Conservation (phyloP, 495 filamentous ascomycete genomes). For the Podospora bellae-mahoneyi region DNA sequence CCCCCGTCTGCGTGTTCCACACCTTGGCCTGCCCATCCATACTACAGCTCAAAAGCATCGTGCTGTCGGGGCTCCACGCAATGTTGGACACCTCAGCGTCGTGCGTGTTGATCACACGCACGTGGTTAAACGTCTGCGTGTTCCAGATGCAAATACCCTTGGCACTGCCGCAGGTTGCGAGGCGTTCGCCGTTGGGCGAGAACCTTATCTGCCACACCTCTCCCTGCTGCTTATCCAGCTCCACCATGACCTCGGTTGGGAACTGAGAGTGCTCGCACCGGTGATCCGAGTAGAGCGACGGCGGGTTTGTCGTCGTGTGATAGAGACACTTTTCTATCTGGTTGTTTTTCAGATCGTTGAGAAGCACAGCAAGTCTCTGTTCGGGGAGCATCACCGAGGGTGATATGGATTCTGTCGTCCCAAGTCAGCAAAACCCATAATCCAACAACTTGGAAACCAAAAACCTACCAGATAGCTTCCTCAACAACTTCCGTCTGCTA, state of each 20-base stretch:
- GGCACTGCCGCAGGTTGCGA: constrained; percentile 80
- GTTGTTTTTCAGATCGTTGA: constrained; percentile 74
- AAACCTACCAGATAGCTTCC: constrained; percentile 75
- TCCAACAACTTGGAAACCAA: constrained; percentile 1
- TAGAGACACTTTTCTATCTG: constrained; percentile 84
- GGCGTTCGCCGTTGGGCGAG: constrained; percentile 78
- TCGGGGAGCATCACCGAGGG: constrained; percentile 98
- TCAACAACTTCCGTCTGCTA: constrained; percentile 75
- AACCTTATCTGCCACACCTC: constrained; percentile 91
- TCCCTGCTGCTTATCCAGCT: constrained; percentile 70
- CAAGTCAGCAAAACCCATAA: constrained; percentile 21
- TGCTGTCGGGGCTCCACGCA: constrained; percentile 89
- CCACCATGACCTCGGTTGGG: constrained; percentile 60
- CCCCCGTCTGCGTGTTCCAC: constrained; percentile 79
- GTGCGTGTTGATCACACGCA: constrained; percentile 64
- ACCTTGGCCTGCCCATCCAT: constrained; percentile 69
- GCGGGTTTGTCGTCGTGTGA: constrained; percentile 75
- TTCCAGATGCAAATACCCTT: constrained; percentile 77
- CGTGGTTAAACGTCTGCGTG: constrained; percentile 61
- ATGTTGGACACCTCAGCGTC: constrained; percentile 63
- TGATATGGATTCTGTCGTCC: constrained; percentile 71
- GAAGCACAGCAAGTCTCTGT: constrained; percentile 79
- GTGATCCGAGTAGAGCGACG: constrained; percentile 88
- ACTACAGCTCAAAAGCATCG: constrained; percentile 76
- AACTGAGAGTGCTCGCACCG: constrained; percentile 76